Percentiles rank a stretch among this genome's conserved stretches.
Conservation (phyloP, 1,284 basidiomycete species). For the Ganoderma lucidum region DNA sequence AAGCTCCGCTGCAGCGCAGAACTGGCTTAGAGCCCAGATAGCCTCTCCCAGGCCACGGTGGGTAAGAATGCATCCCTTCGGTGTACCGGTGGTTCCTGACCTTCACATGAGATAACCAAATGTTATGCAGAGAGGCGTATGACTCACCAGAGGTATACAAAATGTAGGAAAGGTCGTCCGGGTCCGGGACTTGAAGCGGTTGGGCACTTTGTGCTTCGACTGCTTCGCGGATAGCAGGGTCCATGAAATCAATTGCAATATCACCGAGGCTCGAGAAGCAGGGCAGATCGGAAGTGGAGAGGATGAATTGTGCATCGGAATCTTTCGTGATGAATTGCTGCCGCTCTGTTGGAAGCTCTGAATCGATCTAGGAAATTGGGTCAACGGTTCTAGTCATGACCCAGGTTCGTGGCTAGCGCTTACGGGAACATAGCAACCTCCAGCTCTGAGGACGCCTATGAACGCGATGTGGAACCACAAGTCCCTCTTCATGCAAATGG, state of each 20-base stretch:
- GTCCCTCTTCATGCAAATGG: constrained; percentile 57
- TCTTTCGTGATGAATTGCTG: constrained; percentile 57
- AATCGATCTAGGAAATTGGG: constrained; percentile 52
- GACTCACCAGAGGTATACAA: constrained; percentile 59
- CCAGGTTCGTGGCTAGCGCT: not conserved
- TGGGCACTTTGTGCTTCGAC: constrained; percentile 42
- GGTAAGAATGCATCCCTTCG: constrained; percentile 64
- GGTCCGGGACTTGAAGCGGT: constrained; percentile 42
- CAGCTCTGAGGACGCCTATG: constrained; percentile 57
- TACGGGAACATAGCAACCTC: constrained; percentile 64
- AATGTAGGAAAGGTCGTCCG: constrained; percentile 53
- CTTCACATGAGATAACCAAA: constrained; percentile 2
- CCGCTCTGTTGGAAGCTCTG: constrained; percentile 57
- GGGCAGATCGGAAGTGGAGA: constrained; percentile 45
- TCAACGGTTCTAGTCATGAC: not conserved
- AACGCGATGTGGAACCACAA: constrained; percentile 53
- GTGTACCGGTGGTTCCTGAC: constrained; percentile 61
- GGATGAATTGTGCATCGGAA: constrained; percentile 52
- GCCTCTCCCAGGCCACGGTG: constrained; percentile 54
- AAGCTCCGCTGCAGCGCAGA: constrained; percentile 48
- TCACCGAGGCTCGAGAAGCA: constrained; percentile 42
- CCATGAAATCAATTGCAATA: constrained; percentile 43
- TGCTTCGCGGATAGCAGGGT: constrained; percentile 35
- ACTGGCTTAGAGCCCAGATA: constrained; percentile 50
- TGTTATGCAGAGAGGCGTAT: not conserved